Evolutionary conservation across 179 eudicot species (phyloP), one percentile per base, ranked within the genome.

Genomic region (Nepenthes alata): DNA sequence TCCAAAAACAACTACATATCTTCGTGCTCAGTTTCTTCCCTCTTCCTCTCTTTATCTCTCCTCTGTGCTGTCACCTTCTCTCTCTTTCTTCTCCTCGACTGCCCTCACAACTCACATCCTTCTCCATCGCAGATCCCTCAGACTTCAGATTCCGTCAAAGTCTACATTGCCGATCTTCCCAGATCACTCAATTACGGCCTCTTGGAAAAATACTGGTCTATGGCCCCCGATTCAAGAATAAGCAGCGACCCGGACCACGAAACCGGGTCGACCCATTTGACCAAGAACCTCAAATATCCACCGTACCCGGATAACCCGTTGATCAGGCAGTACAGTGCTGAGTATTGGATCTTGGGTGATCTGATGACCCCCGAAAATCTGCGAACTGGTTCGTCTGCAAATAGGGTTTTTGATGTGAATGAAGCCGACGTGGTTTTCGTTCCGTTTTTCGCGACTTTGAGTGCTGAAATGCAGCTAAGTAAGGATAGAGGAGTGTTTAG

Each of bases 261-360:
- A 52, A 69, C 81, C 36, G 78, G 84, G 34, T 80, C 78, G 45
- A 66, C 75, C 70, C 75, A 3, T 4, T 61, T 41, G 37, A 61
- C 61, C 67, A 47, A 68, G 53, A 72, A 34, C 12, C 62, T 55
- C 13, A 57, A 59, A 4, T 74, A 39, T 67, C 95, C 91, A 4
- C 78, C 77, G 0, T 93, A 85, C 72, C 94, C 99, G 0, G 89
- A 90, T 62, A 94, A 76, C 51, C 95, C 91, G 0, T 39, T 90
- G 62, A 85, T 85, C 38, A 90, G 85, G 65, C 97, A 94, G 85
- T 87, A 90, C 68, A 90, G 96, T 53, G 96, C 94, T 0, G 99
- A 94, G 84, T 94, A 94, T 16, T 94, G 99, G 99, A 67, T 94
- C 72, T 63, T 84, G 74, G 97, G 97, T 3, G 99, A 94, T 68